Conservation (phyloP, 257 asterid genomes). For the Lantana camara region DNA sequence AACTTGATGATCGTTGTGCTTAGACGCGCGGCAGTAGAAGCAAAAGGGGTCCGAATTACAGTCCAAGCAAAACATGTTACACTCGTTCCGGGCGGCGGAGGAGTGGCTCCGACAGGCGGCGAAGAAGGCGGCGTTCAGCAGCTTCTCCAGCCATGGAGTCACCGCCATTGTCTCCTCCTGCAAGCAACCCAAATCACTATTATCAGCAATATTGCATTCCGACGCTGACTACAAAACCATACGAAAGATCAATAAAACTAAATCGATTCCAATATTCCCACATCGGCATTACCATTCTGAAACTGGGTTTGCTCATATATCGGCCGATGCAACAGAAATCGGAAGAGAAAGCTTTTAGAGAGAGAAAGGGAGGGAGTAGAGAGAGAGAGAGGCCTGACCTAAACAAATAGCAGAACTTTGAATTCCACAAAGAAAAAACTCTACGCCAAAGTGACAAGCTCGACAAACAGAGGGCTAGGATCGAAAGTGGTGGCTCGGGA, state of each 20-base stretch:
- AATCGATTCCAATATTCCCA: neutral
- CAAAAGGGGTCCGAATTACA: conserved; percentile 63
- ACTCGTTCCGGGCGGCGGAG: conserved; percentile 65
- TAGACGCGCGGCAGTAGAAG: conserved; percentile 71
- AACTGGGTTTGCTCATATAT: conserved; percentile 32
- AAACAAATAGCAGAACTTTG: conserved; percentile 49
- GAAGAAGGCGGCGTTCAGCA: conserved; percentile 59
- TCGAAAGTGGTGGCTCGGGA: conserved; percentile 42
- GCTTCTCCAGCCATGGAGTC: conserved; percentile 72
- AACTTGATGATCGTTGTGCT: conserved; percentile 76
- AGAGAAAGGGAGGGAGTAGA: conserved; percentile 23
- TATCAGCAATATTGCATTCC: no score
- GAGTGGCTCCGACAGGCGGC: conserved; percentile 58
- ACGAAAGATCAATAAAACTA: neutral
- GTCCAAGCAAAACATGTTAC: conserved; percentile 76
- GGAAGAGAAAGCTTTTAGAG: conserved; percentile 5
- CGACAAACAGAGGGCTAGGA: conserved; percentile 32
- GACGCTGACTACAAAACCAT: neutral
- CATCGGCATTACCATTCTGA: conserved; percentile 31
- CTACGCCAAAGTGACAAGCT: conserved; percentile 21
- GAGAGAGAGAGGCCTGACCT: conserved; percentile 39
- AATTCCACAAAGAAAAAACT: conserved; percentile 44
- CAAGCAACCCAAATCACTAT: neutral
- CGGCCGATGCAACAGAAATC: conserved; percentile 27
- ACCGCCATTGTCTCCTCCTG: conserved; percentile 51